These are phyloP conservation scores for Diplogelasinospora grovesii DNA, from an alignment of 495 filamentous ascomycete genomes.

Conservation along the genomic window DNA sequence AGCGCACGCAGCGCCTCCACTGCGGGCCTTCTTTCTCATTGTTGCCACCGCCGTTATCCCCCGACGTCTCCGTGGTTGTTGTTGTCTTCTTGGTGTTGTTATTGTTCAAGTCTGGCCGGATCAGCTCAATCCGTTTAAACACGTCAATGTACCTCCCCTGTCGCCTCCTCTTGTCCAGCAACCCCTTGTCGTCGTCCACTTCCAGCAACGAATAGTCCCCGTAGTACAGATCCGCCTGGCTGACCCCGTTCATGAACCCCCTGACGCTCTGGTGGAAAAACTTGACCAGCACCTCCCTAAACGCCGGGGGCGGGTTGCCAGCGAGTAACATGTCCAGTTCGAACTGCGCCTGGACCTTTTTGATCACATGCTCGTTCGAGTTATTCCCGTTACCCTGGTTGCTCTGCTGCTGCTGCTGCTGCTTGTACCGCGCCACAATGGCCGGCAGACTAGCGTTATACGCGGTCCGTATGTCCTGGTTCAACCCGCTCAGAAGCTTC, in stretches of 20 bases:
- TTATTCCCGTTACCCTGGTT: conserved; percentile 20
- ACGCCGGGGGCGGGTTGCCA: conserved; percentile 36
- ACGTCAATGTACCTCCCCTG: conserved; percentile 33
- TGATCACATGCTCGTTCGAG: conserved; percentile 31
- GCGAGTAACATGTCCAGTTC: conserved; percentile 46
- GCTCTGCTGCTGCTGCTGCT: conserved; percentile 20
- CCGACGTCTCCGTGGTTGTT: no score
- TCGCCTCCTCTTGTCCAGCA: conserved; percentile 18
- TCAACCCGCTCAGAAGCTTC: conserved; percentile 36
- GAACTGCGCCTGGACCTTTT: conserved; percentile 27
- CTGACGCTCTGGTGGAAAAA: conserved; percentile 39
- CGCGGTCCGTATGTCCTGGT: conserved; percentile 37
- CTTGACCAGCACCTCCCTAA: conserved; percentile 40
- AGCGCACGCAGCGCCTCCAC: conserved; percentile 55
- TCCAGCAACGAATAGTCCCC: conserved; percentile 43
- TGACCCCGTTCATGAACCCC: conserved; percentile 32
- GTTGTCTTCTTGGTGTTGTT: no score
- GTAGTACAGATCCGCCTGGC: conserved; percentile 44
- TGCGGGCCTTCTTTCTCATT: conserved; percentile 9
- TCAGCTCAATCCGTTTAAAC: conserved; percentile 31
- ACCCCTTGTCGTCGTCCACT: conserved; percentile 32
- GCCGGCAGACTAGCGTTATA: conserved; percentile 35
- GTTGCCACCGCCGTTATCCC: neutral
- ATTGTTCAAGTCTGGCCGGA: no score
- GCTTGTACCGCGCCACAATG: conserved; percentile 23